Base-by-base conservation (phyloP, 2,329 filamentous ascomycete species). In the Beauveria asiatica region DNA sequence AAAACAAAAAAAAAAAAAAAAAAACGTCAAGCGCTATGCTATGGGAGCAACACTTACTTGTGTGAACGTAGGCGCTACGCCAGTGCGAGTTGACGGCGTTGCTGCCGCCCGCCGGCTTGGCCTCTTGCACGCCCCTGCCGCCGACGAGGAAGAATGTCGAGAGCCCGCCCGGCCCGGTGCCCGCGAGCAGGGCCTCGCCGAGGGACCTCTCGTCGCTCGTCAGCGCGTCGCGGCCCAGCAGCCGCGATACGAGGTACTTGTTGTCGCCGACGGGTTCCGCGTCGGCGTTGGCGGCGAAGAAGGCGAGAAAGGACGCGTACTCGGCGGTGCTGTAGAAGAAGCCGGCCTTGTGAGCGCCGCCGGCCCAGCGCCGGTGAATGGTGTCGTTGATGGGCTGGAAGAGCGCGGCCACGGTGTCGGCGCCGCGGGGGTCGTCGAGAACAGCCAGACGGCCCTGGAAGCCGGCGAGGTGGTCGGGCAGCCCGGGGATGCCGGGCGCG, bases 21-120 rank as follows among this genome's bases (percentile, higher is more conserved):
- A 25, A 25, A 25, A 27, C 25, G 6, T 27, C 21, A 23, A 23
- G 23, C 23, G 23, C 23, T 23, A n/a, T 30, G 27, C 27, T 30
- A 9, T 30, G 27, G 9, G 10, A 3, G 10, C 27, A 27, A 27
- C 23, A 50, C 45, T n/a, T 67, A 73, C 75, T 63, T 11, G 68
- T 63, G 62, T 76, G 74, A n/a, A 73, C 66, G 17, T 72, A 68
- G 0, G 75, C 70, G n/a, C 63, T 73, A 19, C 80, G 71, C 77
- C 78, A 83, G 1, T 76, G 75, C 0, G 78, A 77, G 52, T 74
- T 74, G 19, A 79, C 70, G 3, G 76, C 71, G 27, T 77, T 78
- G 48, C 75, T 69, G 0, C 77, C 78, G 0, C 78, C 79, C 19
- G 74, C 67, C 0, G 78, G 76, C 37, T 69, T 67, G 2, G 76